Evolutionary conservation across 371 early-diverging fungal species (phyloP), one percentile per base, ranked within the genome.

Genomic region (Smittium culicis): DNA sequence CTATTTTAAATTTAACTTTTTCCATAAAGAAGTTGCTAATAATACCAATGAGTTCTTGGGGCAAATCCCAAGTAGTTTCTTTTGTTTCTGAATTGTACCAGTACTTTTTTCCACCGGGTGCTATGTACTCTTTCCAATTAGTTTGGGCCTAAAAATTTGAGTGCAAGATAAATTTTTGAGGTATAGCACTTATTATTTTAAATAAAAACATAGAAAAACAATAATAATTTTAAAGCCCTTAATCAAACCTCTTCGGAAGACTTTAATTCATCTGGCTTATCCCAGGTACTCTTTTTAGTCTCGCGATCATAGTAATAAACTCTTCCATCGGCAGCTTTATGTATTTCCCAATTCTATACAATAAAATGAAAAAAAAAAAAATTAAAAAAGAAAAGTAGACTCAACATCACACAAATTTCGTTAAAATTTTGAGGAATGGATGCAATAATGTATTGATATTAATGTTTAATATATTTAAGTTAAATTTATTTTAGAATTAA

Each of bases 211-310:
- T 70, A 0, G 29, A 33, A 28, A 25, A 34, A 54, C 2, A 30
- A 67, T 14, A 24, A 30, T 45, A 45, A 11, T 45, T 45, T 20
- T 45, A n/a, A n/a, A n/a, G n/a, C n/a, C n/a, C n/a, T n/a, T 0
- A 35, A 34, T n/a, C 31, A 1, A 65, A 82, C 84, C 82, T 96
- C 94, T 69, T 85, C 83, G 27, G 85, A 83, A 1, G 91, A 86
- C 74, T 91, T 87, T 17, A 95, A 81, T 68, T 90, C 94, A 66
- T 90, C 88, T 24, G 97, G 97, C 74, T 94, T 94, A 69, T 95
- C 93, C 96, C 96, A 96, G 3, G 85, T 84, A 65, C 87, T 92
- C 70, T 82, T 80, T 70, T 86, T 84, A 24, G 95, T 92, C 17
- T 75, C 70, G 30, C 81, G 79, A 72, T 96, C 91, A 79, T 80